Evolutionary conservation across 2,329 filamentous ascomycete genomes (phyloP).

Genomic region (Stagonosporopsis vannaccii): DNA sequence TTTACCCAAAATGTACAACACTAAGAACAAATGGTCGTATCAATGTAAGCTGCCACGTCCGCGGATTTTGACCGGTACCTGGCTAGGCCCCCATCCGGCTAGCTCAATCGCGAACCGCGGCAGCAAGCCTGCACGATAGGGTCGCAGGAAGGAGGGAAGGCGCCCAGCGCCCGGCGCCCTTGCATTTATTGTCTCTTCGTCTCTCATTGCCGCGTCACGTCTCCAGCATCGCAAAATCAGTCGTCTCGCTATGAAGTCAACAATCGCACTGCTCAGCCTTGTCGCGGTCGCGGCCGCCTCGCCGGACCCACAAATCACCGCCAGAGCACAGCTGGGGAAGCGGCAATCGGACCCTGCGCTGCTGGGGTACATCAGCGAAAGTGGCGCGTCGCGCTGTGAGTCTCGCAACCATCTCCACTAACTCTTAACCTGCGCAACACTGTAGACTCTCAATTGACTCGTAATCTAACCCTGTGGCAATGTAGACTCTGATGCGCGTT

Average conservation of each 20-base stretch:
- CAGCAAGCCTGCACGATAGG: too few relatives aligned
- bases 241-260: constrained; percentile 20
- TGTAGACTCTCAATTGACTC: not conserved
- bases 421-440: not conserved
- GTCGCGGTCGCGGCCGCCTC: constrained; percentile 19
- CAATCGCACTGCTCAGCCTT: constrained; percentile 15
- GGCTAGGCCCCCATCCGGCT: not conserved
- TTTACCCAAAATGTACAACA: not conserved
- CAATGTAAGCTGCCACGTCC: not conserved
- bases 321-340: constrained; percentile 25
- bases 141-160: not conserved
- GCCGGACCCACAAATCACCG: constrained; percentile 31
- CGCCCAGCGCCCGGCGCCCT: not conserved
- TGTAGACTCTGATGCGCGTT: constrained; percentile 29
- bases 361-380: constrained; percentile 28
- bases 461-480: not conserved
- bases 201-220: not conserved
- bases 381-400: constrained; percentile 30
- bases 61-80: not conserved
- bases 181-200: not conserved
- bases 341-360: constrained; percentile 31
- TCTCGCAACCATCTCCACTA: not conserved
- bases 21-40: not conserved
- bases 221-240: not conserved
- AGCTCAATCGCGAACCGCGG: not conserved